Conservation (phyloP, 352 stramenopile species). For the Chrysophaeum taylorii region DNA sequence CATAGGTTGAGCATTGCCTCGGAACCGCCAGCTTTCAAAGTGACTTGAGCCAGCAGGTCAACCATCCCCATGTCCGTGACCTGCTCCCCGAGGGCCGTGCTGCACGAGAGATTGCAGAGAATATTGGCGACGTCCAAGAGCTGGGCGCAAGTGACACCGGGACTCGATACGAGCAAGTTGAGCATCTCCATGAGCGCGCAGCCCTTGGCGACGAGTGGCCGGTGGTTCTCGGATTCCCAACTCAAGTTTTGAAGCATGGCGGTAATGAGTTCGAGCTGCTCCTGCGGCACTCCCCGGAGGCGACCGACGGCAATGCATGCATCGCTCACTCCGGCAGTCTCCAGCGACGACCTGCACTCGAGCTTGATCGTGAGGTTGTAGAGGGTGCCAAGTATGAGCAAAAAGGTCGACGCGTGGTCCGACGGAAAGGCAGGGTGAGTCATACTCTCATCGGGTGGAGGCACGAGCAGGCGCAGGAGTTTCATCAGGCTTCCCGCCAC, state of each 20-base stretch:
- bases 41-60: too few species aligned
- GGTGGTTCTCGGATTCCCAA: background rate
- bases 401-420: background rate
- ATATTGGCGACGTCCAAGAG: background rate
- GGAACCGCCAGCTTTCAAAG: too few species aligned
- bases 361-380: background rate
- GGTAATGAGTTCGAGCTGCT: too few species aligned
- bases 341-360: background rate
- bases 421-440: background rate
- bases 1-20: too few species aligned
- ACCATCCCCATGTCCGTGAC: background rate
- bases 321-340: background rate
- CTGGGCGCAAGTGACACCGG: too few species aligned
- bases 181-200: background rate
- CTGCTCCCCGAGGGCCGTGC: background rate
- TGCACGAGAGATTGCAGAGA: background rate
- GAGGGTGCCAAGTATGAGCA: background rate
- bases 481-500: background rate
- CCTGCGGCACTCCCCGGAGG: too few species aligned
- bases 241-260: background rate
- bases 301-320: too few species aligned
- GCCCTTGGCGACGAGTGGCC: background rate
- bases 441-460: background rate
- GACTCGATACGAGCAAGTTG: too few species aligned
- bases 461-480: background rate